Evolutionary conservation across 176 grass and related monocot species (phyloP), one percentile per base, ranked within the genome.

Genomic region (Avena atlantica): DNA sequence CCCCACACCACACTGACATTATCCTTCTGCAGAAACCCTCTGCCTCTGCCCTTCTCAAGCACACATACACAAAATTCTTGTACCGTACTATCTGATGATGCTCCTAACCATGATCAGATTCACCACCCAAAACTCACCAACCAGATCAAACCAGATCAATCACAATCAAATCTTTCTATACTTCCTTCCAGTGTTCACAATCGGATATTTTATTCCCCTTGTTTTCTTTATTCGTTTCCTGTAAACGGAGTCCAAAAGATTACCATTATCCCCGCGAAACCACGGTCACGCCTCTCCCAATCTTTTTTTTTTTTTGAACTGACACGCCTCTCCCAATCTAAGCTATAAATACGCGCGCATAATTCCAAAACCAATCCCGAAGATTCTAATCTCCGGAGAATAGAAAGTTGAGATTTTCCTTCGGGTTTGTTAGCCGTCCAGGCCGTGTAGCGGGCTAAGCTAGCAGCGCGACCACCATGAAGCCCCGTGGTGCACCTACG

Each of bases 21-120:
- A 87, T 76, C 70, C 9, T 57, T 25, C 53, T 62, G 24, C 25
- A 51, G 24, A 21, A 53, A 53, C 4, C 42, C 42, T 34, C 31
- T 34, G 13, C 15, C 52, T 55, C 15, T 16, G 52, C 52, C 15
- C 1, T 55, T 55, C 15, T 55, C 52, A 16, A 0, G 52, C 52
- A 17, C 15, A 15, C 51, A 47, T 74, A 24, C 9, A 13, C 11
- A 48, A 50, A 61, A 72, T 24, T 12, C 14, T 8, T 50, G 37
- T 13, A 15, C 4, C 15, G 40, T 42, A 8, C 40, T 42, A 42
- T 42, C 52, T 55, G 15, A 5, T 17, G 0, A 64, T 83, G 47
- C 47, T 86, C 78, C 84, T 78, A 91, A 91, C 76, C 21, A 29
- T 59, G 77, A 85, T 81, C 82, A 85, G 81, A 91, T 85, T 91